Percentiles rank a stretch among this genome's conserved stretches.
Evolutionary conservation across 106 monocot species (phyloP).

Genomic region (Dioscorea alata): DNA sequence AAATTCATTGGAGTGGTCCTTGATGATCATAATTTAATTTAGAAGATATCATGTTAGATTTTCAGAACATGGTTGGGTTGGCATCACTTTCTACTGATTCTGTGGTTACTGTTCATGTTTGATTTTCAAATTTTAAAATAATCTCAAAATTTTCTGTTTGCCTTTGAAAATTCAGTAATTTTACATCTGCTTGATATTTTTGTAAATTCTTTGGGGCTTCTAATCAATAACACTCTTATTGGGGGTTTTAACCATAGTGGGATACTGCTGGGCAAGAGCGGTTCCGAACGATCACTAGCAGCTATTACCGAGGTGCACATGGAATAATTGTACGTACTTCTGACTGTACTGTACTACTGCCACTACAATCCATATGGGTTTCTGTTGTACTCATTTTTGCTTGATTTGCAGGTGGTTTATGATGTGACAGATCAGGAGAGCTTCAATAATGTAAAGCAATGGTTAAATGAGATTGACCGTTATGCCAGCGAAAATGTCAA

Average conservation of each 20-base stretch:
- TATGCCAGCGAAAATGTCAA: conserved; percentile 74
- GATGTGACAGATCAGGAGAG: conserved; percentile 72
- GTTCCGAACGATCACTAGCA: conserved; percentile 63
- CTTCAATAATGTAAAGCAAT: conserved; percentile 70
- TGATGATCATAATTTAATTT: no score
- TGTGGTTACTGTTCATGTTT: no score
- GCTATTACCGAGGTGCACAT: conserved; percentile 65
- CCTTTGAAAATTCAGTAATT: background rate
- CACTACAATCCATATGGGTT: background rate
- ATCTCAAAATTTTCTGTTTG: background rate
- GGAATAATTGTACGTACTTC: conserved; percentile 52
- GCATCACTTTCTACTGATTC: no score
- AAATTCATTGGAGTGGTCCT: no score
- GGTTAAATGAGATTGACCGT: conserved; percentile 68
- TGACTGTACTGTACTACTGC: background rate
- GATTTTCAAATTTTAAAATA: no score
- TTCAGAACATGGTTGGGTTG: no score
- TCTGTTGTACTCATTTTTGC: background rate
- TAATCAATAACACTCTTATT: background rate
- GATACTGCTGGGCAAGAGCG: conserved; percentile 78
- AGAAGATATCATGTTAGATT: no score
- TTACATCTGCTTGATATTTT: background rate
- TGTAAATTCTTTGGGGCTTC: background rate
- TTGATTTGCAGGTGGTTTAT: conserved; percentile 44
- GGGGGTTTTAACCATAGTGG: conserved; percentile 30